phyloP scores from a whole-genome alignment of 176 grass and related monocot species.

The Neostapfia colusana region DNA sequence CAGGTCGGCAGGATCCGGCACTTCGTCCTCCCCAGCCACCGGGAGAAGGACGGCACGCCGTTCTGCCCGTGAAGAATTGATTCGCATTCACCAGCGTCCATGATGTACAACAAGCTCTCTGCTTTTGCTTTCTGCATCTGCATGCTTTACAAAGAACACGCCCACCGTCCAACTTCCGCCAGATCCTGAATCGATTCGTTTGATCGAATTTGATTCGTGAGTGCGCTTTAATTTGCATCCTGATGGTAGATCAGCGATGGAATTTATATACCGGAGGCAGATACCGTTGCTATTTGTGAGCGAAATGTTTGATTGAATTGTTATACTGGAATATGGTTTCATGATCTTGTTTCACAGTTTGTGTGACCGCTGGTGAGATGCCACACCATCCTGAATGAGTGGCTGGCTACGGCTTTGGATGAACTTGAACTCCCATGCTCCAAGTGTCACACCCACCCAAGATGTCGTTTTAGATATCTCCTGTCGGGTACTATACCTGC shows the following conservation, averaged over 20 bases:
- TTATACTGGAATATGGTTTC: not conserved
- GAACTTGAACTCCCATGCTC: not conserved
- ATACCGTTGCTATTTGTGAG: too few species aligned
- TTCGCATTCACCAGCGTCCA: too few species aligned
- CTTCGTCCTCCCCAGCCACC: constrained; percentile 66
- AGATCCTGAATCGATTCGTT: too few species aligned
- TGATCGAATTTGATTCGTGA: too few species aligned
- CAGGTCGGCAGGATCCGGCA: constrained; percentile 68
- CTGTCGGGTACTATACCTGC: not conserved
- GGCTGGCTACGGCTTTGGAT: not conserved
- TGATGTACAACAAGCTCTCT: too few species aligned
- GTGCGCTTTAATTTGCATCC: too few species aligned
- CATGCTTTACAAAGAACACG: too few species aligned
- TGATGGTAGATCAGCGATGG: too few species aligned
- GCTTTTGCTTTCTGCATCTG: too few species aligned
- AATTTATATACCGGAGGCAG: too few species aligned
- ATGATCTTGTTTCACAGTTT: not conserved
- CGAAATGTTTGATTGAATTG: too few species aligned
- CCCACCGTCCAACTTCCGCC: too few species aligned
- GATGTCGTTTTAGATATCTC: not conserved
- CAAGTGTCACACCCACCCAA: not conserved
- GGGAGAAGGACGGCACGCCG: constrained; percentile 44
- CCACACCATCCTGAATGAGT: not conserved
- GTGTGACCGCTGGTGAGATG: not conserved
- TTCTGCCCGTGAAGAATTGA: constrained; percentile 61